Base-by-base conservation (phyloP, 768 basidiomycete species). In the Dentipellis sp. region DNA sequence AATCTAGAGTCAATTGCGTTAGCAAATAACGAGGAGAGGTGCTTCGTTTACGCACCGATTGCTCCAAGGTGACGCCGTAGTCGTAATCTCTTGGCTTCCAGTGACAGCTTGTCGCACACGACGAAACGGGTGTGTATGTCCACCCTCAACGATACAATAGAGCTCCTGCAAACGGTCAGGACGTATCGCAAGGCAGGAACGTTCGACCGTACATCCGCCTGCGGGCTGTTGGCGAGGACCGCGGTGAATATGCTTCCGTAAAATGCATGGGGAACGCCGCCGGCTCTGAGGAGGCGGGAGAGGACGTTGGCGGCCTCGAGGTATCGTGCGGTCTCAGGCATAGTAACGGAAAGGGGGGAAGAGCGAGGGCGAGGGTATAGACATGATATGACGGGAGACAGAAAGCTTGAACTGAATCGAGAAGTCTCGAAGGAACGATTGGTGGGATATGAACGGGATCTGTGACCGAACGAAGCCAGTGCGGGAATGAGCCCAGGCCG, bases 41-140 rank as follows among this genome's bases (percentile, higher is more conserved):
- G 39, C 55, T 61, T 19, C 23, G 56, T 34, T 29, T 47, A 63
- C 73, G 56, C 67, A 88, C 89, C 91, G 79, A 64, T 90, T 88
- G 55, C 84, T 89, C 90, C 90, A 91, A n/a, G 90, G 84, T 0
- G 90, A 88, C 62, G 84, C 78, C 11, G 79, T 84, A 19, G 78
- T 76, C 9, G 82, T 78, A 62, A 90, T 80, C 63, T 84, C 78
- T 36, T 81, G 77, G 64, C 74, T 83, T 29, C 79, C 80, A 34
- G 81, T 70, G 53, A 88, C 66, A 11, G 90, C 88, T 61, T 91
- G 86, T 56, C 90, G 82, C 48, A 89, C 86, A 56, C 84, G 81
- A 57, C 88, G 81, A 67, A 91, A 93, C 0, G 88, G 84, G 67
- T 91, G 78, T 45, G 71, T 68, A 37, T 79, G 69, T n/a, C 84